Evolutionary conservation across 2,329 filamentous ascomycete species (phyloP), one percentile per base, ranked within the genome.

Genomic region (Penicillium sp.): DNA sequence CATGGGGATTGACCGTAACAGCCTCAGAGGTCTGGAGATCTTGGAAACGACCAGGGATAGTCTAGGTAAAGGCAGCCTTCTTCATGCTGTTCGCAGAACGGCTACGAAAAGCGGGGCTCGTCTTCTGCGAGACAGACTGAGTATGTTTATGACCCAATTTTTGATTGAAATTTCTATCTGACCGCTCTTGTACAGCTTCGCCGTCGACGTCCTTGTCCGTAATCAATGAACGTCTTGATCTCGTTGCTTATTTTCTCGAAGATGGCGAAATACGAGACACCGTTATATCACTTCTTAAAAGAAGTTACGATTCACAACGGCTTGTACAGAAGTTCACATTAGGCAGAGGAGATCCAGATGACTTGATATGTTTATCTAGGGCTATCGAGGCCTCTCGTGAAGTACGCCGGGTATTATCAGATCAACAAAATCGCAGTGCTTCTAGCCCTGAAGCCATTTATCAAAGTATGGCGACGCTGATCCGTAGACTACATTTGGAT

Each of bases 301-400:
- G 84, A 23, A 93, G 87, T 52, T 87, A 91, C 64, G 94, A 99
- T 73, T 91, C 90, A 2, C 88, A 95, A 66, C 88, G 94, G 1
- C 79, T 99, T 3, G 86, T 96, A 1, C 94, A 97, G 67, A 97
- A 94, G 68, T 97, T 99, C 70, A 89, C 93, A 0, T 82, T 97
- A 8, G 92, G 93, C 11, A 84, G 90, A 61, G 94, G 93, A n/a
- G 89, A 96, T 66, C 83, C 93, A 1, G 93, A 97, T 68, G 94
- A 97, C 71, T 81, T 99, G 38, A 78, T 97, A 45, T 88, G 85
- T 50, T 79, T 99, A 14, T 90, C 90, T 1, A 87, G 83, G 63
- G 96, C 94, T 0, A 89, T 97, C 59, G 74, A 83, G 52, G 86
- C 89, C 5, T 91, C 90, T 4, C 80, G 84, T 55, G 82, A 86